Evolutionary conservation across 1,284 basidiomycete genomes (phyloP).

Genomic region (Ganoderma lingzhi): DNA sequence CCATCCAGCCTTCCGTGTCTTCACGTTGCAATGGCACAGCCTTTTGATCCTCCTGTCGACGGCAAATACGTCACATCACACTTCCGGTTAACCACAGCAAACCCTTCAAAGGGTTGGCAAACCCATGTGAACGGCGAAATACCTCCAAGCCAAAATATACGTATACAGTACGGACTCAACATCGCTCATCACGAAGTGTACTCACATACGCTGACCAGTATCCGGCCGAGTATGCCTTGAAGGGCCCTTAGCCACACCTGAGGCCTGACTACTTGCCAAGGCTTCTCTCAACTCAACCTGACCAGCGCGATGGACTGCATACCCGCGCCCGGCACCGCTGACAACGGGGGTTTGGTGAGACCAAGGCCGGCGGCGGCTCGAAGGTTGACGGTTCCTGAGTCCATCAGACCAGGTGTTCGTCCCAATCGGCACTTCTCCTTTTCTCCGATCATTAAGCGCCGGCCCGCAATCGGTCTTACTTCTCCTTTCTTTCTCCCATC

Average conservation of each 20-base stretch:
- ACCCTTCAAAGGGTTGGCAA: background rate
- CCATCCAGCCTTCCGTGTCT: background rate
- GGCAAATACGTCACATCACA: background rate
- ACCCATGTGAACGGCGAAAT: background rate
- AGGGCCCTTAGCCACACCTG: background rate
- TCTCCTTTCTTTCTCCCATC: too few relatives aligned
- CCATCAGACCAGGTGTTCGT: too few relatives aligned
- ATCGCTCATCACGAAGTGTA: background rate
- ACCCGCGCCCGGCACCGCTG: background rate
- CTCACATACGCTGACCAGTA: too few relatives aligned
- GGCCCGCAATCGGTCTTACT: too few relatives aligned
- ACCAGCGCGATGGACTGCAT: background rate
- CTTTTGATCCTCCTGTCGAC: background rate
- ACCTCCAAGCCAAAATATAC: background rate
- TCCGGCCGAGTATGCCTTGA: background rate
- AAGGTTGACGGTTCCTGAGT: background rate
- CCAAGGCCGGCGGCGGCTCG: background rate
- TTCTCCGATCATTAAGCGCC: background rate
- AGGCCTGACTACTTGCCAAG: background rate
- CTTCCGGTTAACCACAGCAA: background rate
- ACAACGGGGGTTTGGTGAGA: background rate
- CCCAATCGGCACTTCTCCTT: background rate
- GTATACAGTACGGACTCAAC: background rate
- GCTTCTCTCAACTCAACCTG: background rate
- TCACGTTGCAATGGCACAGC: background rate